Evolutionary conservation across 208 protist species (phyloP).

Genomic region (Wallacemonas sp.): DNA sequence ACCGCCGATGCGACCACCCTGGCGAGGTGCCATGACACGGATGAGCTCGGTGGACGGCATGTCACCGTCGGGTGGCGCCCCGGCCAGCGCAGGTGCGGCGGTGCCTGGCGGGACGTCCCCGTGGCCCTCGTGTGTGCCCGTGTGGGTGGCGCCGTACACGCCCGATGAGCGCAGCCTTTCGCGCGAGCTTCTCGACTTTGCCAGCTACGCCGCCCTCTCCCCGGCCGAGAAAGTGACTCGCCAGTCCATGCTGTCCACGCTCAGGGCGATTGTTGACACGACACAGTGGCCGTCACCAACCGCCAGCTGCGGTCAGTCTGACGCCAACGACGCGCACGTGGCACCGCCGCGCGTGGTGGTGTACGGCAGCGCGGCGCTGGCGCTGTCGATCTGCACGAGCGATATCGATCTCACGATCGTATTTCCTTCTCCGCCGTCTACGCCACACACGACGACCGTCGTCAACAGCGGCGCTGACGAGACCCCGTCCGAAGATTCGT

Average conservation of each 20-base stretch:
- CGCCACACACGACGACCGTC: not conserved
- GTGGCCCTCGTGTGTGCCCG: constrained; percentile 11
- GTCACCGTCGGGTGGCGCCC: not conserved
- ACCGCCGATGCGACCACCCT: not conserved
- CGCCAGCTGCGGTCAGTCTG: not conserved
- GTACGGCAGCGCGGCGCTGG: constrained; percentile 62
- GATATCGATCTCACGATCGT: constrained; percentile 48
- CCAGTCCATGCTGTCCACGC: constrained; percentile 14
- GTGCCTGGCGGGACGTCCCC: not conserved
- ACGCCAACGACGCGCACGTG: not conserved
- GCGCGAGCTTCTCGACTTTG: constrained; percentile 46
- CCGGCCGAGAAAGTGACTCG: constrained; percentile 21
- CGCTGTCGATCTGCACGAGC: constrained; percentile 48
- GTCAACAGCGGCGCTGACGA: not conserved
- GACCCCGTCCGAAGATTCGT: too few relatives aligned
- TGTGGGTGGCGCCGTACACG: constrained; percentile 16
- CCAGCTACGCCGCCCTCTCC: constrained; percentile 26
- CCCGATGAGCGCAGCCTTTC: constrained; percentile 37
- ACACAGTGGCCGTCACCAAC: not conserved
- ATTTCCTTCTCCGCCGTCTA: constrained; percentile 2
- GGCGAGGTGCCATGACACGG: not conserved
- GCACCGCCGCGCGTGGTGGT: constrained; percentile 25
- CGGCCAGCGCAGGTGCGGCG: too few relatives aligned
- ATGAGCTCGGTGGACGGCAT: not conserved
- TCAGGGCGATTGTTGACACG: not conserved